phyloP scores from a whole-genome alignment of 2,329 filamentous ascomycete species.

The Trichoderma hamatum region DNA sequence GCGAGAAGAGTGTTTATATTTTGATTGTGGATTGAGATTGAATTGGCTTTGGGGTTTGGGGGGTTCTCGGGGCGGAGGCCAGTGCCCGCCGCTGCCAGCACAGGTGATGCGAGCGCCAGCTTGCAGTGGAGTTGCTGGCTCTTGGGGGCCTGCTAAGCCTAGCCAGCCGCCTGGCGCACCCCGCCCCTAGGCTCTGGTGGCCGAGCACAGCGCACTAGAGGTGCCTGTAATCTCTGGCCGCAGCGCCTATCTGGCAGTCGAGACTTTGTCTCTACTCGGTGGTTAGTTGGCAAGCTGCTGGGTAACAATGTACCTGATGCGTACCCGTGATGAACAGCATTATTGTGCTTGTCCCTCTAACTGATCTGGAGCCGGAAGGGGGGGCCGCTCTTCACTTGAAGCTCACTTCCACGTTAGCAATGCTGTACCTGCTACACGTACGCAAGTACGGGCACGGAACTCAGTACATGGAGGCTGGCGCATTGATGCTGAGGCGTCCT shows the following conservation, averaged over 20 bases:
- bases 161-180: slow-evolving; percentile 24
- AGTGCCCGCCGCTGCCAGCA: slow-evolving; percentile 16
- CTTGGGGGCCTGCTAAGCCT: slow-evolving; percentile 16
- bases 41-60: slow-evolving; percentile 29
- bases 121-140: slow-evolving; percentile 24
- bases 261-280: no score
- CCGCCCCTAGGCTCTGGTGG: slow-evolving; percentile 23
- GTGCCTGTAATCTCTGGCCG: slow-evolving; percentile 7
- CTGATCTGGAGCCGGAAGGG: neutral
- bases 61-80: slow-evolving; percentile 28
- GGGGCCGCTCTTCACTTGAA: neutral
- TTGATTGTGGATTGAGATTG: slow-evolving; percentile 37
- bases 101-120: slow-evolving; percentile 23
- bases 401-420: neutral
- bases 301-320: neutral
- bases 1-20: slow-evolving; percentile 39
- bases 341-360: neutral
- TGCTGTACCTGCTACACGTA: neutral
- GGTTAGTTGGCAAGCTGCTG: neutral
- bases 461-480: neutral
- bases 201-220: slow-evolving; percentile 13
- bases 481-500: slow-evolving; percentile 12
- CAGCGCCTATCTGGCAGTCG: neutral
- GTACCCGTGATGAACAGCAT: neutral
- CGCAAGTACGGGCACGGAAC: neutral